These are phyloP conservation scores for Malassezia dermatis DNA, from an alignment of 1,284 basidiomycete species.

Conservation along the genomic window DNA sequence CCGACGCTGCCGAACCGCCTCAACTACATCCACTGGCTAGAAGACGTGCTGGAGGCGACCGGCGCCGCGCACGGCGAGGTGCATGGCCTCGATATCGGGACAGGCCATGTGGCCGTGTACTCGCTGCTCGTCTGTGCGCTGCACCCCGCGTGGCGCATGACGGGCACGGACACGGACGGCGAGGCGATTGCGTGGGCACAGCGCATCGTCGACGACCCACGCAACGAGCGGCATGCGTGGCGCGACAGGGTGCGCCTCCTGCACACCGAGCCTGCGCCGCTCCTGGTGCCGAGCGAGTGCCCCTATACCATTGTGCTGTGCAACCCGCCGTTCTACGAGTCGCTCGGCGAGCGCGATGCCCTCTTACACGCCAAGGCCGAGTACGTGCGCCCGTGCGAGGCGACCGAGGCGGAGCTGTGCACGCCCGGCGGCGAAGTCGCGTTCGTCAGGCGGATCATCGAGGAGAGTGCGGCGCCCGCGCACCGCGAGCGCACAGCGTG, in stretches of 20 bases:
- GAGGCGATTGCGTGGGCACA: slow-evolving; percentile 2
- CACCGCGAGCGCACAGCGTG: slow-evolving; percentile 50
- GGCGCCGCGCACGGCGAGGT: neutral
- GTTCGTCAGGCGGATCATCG: slow-evolving; percentile 67
- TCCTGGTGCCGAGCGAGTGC: slow-evolving; percentile 52
- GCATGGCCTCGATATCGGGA: slow-evolving; percentile 57
- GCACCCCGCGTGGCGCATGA: slow-evolving; percentile 10
- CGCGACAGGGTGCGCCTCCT: slow-evolving; percentile 42
- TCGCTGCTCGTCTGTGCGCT: slow-evolving; percentile 57
- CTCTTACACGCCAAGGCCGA: slow-evolving; percentile 51
- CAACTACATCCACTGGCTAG: slow-evolving; percentile 19
- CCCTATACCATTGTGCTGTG: slow-evolving; percentile 61
- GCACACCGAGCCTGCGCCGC: slow-evolving; percentile 49
- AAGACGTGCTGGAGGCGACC: slow-evolving; percentile 10
- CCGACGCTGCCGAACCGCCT: slow-evolving; percentile 22
- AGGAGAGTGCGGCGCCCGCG: slow-evolving; percentile 59
- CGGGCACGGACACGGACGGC: slow-evolving; percentile 11
- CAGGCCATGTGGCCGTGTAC: slow-evolving; percentile 80
- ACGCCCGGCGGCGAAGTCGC: slow-evolving; percentile 69
- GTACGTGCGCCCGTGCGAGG: neutral
- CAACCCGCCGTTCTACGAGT: slow-evolving; percentile 84
- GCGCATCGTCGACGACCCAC: slow-evolving; percentile 57
- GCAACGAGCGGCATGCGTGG: slow-evolving; percentile 49
- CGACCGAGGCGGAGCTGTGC: slow-evolving; percentile 67
- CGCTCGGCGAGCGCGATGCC: slow-evolving; percentile 56